These are phyloP conservation scores for Graphilbum ipis-grandicollis DNA, from an alignment of 2,329 filamentous ascomycete genomes.

Conservation along the genomic window DNA sequence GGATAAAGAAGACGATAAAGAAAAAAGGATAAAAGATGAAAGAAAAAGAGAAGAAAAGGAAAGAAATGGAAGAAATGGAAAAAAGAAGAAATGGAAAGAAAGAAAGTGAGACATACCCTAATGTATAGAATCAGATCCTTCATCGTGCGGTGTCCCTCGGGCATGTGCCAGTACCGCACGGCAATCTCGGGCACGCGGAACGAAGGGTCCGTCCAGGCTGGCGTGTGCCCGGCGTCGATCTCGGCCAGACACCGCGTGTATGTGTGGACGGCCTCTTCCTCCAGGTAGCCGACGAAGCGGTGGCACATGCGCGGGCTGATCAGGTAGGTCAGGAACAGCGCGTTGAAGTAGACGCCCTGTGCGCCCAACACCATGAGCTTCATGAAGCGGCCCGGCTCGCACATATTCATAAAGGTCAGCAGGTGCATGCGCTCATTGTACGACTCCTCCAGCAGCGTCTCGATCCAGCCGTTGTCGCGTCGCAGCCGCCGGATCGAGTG, in stretches of 20 bases:
- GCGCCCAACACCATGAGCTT: slow-evolving; percentile 80
- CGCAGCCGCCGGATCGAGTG: slow-evolving; percentile 70
- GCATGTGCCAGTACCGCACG: slow-evolving; percentile 86
- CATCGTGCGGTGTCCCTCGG: slow-evolving; percentile 68
- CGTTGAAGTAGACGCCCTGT: slow-evolving; percentile 94
- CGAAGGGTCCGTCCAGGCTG: slow-evolving; percentile 55
- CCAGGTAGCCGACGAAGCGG: slow-evolving; percentile 89
- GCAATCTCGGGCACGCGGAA: slow-evolving; percentile 78
- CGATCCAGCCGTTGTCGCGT: slow-evolving; percentile 93
- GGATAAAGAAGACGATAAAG: too few relatives aligned
- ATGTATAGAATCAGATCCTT: slow-evolving; percentile 76
- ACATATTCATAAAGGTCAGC: slow-evolving; percentile 69
- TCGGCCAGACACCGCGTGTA: slow-evolving; percentile 83
- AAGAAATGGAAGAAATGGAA: too few relatives aligned
- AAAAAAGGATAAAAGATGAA: too few relatives aligned
- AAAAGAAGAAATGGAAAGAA: not conserved
- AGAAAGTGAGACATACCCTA: slow-evolving; percentile 41
- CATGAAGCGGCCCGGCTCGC: slow-evolving; percentile 66
- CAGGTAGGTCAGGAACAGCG: slow-evolving; percentile 77
- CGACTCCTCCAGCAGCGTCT: slow-evolving; percentile 74
- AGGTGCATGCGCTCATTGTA: slow-evolving; percentile 92
- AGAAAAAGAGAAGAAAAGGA: not conserved
- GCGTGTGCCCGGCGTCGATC: slow-evolving; percentile 67
- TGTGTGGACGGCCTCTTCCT: slow-evolving; percentile 92
- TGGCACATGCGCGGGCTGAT: slow-evolving; percentile 76